Evolutionary conservation across 2,329 filamentous ascomycete genomes (phyloP), one percentile per base, ranked within the genome.

Genomic region (Diplodia intermedia): DNA sequence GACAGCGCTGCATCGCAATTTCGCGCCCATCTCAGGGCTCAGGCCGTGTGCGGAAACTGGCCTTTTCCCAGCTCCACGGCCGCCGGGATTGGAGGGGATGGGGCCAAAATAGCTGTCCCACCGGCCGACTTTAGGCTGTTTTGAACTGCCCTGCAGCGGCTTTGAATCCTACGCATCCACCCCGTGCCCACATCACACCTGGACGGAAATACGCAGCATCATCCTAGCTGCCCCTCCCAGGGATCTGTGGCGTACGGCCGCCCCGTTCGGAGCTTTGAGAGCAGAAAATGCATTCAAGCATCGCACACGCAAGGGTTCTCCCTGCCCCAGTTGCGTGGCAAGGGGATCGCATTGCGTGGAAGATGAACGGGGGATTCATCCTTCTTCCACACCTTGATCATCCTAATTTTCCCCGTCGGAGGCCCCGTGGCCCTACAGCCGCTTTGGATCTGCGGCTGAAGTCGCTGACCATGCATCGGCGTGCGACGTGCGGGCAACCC

Each of bases 91-190:
- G 15, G n/a, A 38, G 54, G 54, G 33, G 14, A 47, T 7, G n/a
- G 43, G 8, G 43, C 43, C n/a, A 18, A 8, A 20, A 40, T 36
- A 33, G n/a, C 14, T 26, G 33, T 57, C n/a, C 54, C 54, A 38
- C 54, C 43, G 31, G 20, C n/a, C 29, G 47, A 36, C 26, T 63
- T 63, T 63, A 63, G 60, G 47, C 60, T 63, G 60, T 63, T 52
- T 52, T 12, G n/a, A 47, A 31, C 12, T 12, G 7, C 50, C 47
- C 29, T 20, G 15, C 57, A 31, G 43, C n/a, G 26, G 23, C 43
- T 31, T 20, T 14, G 29, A 38, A 52, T 52, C 60, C 60, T 63
- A 49, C 60, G 50, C n/a, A 14, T 23, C 31, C 57, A 26, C 57
- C 43, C 52, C 60, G 60, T 63, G 60, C 43, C 38, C 54, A 36